Percentiles rank a stretch among this genome's conserved stretches.
Evolutionary conservation across 2,329 filamentous ascomycete genomes (phyloP).

Genomic region (Colletotrichum plurivorum): DNA sequence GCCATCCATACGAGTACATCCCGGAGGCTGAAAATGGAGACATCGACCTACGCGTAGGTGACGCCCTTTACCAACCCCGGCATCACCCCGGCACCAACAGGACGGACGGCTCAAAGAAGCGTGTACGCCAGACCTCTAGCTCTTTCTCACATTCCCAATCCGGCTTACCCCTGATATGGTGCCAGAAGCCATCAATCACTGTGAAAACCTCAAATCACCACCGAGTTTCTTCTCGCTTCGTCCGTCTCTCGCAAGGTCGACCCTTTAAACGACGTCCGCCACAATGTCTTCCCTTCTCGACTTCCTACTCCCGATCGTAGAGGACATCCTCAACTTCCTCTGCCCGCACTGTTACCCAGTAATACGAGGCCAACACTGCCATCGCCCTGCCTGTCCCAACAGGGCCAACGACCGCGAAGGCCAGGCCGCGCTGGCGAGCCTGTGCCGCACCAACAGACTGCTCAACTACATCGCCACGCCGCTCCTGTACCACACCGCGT

Average conservation of each 20-base stretch:
- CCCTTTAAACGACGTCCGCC: not conserved
- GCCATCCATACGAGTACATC: no score
- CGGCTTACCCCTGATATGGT: not conserved
- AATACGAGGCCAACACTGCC: not conserved
- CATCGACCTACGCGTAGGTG: no score
- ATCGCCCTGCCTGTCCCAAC: not conserved
- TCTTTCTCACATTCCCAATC: no score
- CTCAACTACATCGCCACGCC: conserved; percentile 8
- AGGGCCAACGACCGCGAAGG: not conserved
- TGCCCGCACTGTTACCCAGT: not conserved
- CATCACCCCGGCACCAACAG: no score
- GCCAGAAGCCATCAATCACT: not conserved
- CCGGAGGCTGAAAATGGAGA: no score
- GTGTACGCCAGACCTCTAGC: no score
- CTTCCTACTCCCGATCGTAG: not conserved
- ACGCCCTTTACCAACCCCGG: no score
- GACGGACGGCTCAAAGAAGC: no score
- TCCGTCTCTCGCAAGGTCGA: not conserved
- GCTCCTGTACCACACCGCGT: not conserved
- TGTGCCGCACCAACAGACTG: not conserved
- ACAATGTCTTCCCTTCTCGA: conserved; percentile 1
- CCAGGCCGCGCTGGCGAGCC: not conserved
- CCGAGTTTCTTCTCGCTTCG: not conserved
- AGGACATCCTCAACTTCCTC: not conserved
- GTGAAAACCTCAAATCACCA: not conserved